Conservation (phyloP, 2,329 filamentous ascomycete species). For the Fusarium aywerte region DNA sequence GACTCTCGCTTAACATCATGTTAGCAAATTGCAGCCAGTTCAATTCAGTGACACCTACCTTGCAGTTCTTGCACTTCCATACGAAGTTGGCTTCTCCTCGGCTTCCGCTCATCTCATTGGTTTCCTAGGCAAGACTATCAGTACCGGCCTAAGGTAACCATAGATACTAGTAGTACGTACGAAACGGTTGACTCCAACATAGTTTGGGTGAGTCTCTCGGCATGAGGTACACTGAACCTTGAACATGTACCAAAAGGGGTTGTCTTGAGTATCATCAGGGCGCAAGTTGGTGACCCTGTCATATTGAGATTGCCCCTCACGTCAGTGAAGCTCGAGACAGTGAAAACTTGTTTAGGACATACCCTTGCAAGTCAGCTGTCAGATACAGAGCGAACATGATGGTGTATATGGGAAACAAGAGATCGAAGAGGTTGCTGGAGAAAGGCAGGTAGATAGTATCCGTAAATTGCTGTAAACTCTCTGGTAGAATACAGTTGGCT, state of each 20-base stretch:
- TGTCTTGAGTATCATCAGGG: conserved; percentile 82
- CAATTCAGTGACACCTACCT: conserved; percentile 62
- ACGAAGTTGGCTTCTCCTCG: conserved; percentile 98
- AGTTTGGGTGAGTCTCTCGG: conserved; percentile 88
- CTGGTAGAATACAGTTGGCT: conserved; percentile 27
- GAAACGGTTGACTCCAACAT: conserved; percentile 87
- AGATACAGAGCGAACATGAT: conserved; percentile 74
- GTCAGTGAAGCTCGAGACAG: conserved; percentile 28
- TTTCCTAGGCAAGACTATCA: conserved; percentile 69
- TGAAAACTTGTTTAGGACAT: conserved; percentile 40
- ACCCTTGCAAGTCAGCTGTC: conserved; percentile 77
- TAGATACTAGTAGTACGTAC: conserved; percentile 61
- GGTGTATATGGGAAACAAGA: neutral
- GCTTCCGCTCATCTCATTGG: conserved; percentile 90
- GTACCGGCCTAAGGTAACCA: neutral
- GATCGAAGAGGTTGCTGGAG: neutral
- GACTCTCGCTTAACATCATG: conserved; percentile 74
- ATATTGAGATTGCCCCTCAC: conserved; percentile 31
- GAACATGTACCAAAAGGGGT: conserved; percentile 96
- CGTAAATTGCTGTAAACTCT: conserved; percentile 1
- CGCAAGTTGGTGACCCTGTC: conserved; percentile 87
- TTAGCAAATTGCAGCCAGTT: neutral
- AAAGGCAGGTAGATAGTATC: neutral
- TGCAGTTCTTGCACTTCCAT: conserved; percentile 99
- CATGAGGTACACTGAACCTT: conserved; percentile 99